Conservation (phyloP, 768 basidiomycete species). For the Lactifluus pinguis region DNA sequence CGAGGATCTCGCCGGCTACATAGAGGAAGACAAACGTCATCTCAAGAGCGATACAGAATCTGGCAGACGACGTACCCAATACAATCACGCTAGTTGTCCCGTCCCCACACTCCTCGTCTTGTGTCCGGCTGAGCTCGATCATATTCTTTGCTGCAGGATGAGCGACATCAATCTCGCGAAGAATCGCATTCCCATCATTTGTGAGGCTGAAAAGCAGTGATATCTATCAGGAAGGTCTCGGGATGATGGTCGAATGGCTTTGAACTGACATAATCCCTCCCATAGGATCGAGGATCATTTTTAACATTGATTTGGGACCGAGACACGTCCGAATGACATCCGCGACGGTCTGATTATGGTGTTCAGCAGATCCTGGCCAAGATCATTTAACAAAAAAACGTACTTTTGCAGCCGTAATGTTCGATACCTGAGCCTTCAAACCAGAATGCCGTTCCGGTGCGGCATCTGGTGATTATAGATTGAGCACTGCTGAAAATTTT, state of each 20-base stretch:
- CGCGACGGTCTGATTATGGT: constrained; percentile 67
- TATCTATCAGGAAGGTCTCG: neutral
- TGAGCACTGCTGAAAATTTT: neutral
- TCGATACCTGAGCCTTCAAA: constrained; percentile 91
- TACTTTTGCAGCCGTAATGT: constrained; percentile 96
- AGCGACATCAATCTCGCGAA: constrained; percentile 97
- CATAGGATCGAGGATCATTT: constrained; percentile 99
- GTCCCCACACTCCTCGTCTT: constrained; percentile 98
- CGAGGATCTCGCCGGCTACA: constrained; percentile 91
- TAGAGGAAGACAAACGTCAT: neutral
- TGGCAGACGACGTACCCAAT: constrained; percentile 49
- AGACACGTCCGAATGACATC: constrained; percentile 97
- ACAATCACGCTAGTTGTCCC: constrained; percentile 99
- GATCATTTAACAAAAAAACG: constrained; percentile 15
- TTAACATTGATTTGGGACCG: constrained; percentile 96
- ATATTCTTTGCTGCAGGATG: constrained; percentile 99
- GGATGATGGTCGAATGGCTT: neutral
- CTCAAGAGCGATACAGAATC: neutral
- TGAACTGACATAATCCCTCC: constrained; percentile 84
- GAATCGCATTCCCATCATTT: constrained; percentile 98
- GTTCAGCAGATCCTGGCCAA: constrained; percentile 1
- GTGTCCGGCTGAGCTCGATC: constrained; percentile 96
- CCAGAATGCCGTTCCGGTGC: constrained; percentile 92
- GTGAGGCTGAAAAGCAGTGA: constrained; percentile 52
- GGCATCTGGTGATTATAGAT: constrained; percentile 48